A percentile compares a stretch with the other conserved stretches of the same genome.
Evolutionary conservation across 164 flowering plant genomes (phyloP).

Genomic region (Stephania yunnanensis): DNA sequence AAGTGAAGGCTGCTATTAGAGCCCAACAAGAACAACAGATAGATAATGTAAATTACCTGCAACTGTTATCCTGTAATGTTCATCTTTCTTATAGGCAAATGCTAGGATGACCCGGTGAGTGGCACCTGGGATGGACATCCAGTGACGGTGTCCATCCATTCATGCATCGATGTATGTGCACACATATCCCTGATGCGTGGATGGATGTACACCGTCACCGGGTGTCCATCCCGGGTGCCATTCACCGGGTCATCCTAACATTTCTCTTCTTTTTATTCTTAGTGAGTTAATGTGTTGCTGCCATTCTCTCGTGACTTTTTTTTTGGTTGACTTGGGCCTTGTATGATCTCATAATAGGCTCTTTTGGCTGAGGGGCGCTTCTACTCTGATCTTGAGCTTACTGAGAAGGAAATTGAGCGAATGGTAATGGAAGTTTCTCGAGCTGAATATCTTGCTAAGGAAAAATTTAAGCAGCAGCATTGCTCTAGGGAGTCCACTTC

Average conservation of each 20-base stretch:
- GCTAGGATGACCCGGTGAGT: too few relatives aligned
- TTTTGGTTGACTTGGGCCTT: neutral
- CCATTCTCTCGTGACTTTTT: neutral
- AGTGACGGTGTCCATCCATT: too few relatives aligned
- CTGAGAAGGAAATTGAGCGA: slow-evolving; percentile 97
- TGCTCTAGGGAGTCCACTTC: slow-evolving; percentile 65
- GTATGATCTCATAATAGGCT: slow-evolving; percentile 42
- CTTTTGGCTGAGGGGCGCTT: slow-evolving; percentile 92
- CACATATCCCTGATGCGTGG: too few relatives aligned
- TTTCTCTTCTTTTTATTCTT: neutral
- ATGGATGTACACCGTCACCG: too few relatives aligned
- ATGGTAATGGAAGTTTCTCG: slow-evolving; percentile 99
- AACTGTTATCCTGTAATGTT: neutral
- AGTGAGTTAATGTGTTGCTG: neutral
- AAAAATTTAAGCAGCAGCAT: slow-evolving; percentile 53
- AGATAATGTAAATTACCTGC: slow-evolving; percentile 55
- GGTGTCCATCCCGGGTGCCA: too few relatives aligned
- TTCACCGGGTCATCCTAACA: too few relatives aligned
- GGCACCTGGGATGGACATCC: too few relatives aligned
- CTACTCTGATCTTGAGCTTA: slow-evolving; percentile 96
- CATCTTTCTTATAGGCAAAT: too few relatives aligned
- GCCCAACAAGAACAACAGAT: slow-evolving; percentile 99
- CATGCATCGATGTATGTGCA: too few relatives aligned
- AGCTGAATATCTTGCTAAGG: slow-evolving; percentile 72
- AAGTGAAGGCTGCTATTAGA: slow-evolving; percentile 95